A percentile compares a stretch with the other conserved stretches of the same genome.
phyloP scores from a whole-genome alignment of 2,329 filamentous ascomycete species.

The Rutstroemia sp. region DNA sequence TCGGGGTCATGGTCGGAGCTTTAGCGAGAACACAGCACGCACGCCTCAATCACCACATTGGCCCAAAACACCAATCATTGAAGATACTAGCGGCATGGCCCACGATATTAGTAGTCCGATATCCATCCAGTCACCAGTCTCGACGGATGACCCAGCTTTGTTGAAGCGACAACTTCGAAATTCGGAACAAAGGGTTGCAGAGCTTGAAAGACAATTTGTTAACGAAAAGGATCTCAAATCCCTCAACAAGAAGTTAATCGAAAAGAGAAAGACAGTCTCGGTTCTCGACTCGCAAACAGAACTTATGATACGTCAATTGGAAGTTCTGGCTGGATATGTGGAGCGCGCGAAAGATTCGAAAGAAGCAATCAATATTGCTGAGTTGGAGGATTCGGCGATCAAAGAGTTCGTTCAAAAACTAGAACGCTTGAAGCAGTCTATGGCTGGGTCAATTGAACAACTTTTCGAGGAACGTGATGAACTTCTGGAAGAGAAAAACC shows the following conservation, averaged over 20 bases:
- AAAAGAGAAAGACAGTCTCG: conserved; percentile 94
- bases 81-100: conserved; percentile 41
- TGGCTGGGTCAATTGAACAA: conserved; percentile 51
- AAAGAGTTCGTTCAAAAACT: conserved; percentile 80
- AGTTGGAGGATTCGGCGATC: conserved; percentile 82
- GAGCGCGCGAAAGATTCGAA: conserved; percentile 78
- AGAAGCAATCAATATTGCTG: conserved; percentile 69
- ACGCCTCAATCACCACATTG: conserved; percentile 58
- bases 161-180: conserved; percentile 71
- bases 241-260: conserved; percentile 78
- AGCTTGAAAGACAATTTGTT: conserved; percentile 73
- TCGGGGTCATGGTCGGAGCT: conserved; percentile 50
- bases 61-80: conserved; percentile 57
- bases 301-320: conserved; percentile 87
- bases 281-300: conserved; percentile 91
- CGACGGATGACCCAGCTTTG: conserved; percentile 54
- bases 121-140: conserved; percentile 49
- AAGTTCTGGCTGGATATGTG: conserved; percentile 82
- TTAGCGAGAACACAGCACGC: conserved; percentile 61
- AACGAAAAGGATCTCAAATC: conserved; percentile 44
- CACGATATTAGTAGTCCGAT: conserved; percentile 68
- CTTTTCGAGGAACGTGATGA: conserved; percentile 68
- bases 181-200: conserved; percentile 76
- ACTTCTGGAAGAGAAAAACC: conserved; percentile 76
- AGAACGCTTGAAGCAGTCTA: conserved; percentile 51